Evolutionary conservation across 257 asterid genomes (phyloP), one percentile per base, ranked within the genome.

Genomic region (Solanum chiquidenum): DNA sequence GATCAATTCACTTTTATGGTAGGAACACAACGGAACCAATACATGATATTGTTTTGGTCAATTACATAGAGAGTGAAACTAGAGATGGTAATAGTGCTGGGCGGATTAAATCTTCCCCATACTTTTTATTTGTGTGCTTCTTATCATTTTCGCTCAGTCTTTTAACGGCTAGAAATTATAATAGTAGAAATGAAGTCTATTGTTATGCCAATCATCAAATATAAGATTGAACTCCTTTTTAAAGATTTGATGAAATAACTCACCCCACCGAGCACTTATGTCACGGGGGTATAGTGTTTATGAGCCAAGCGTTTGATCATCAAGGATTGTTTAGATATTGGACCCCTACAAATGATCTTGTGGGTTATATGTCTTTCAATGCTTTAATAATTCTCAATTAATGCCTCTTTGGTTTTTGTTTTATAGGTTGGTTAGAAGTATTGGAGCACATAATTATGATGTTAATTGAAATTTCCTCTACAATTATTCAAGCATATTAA

Each of bases 101-200:
- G 49, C 1, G 5, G 49, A 42, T 9, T 34, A 42, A 10, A 5
- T 42, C 49, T 42, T 42, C 49, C 49, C 49, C 49, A 62, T 11
- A 62, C 12, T 62, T 5, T n/a, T 9, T n/a, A n/a, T n/a, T n/a
- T 62, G 6, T 23, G 7, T 1, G 5, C 5, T 4, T 62, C 7
- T 62, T 23, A n/a, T 3, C 31, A 62, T 62, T 62, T 20, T 52
- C n/a, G 0, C 9, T 52, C 9, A 62, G 31, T 23, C 14, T 62
- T 4, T 4, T 4, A 23, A 23, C 2, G 31, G 5, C 0, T 0
- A 0, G 0, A 12, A 62, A 62, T 9, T 10, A 62, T 9, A 10
- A 4, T n/a, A 3, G 16, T 9, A 10, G 33, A 64, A 64, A 64
- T 64, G 14, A 64, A 64, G 16, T 5, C 31, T 64, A 64, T 64